A percentile compares a stretch with the other conserved stretches of the same genome.
Evolutionary conservation across 352 stramenopile species (phyloP).

Genomic region (Achlya hypogyna): DNA sequence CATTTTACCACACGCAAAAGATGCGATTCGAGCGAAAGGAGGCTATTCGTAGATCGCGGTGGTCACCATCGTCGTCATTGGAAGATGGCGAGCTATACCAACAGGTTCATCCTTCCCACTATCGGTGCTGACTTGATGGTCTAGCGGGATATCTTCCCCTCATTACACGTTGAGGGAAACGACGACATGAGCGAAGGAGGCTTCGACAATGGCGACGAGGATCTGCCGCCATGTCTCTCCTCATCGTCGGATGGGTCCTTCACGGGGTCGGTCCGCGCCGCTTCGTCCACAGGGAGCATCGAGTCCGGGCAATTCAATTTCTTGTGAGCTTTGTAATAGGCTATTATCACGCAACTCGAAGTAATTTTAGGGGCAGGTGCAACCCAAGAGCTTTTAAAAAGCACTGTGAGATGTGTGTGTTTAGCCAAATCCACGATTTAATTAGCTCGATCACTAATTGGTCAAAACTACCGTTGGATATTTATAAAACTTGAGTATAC

Average conservation of each 20-base stretch:
- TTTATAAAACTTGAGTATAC: no score
- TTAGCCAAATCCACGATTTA: no score
- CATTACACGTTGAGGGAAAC: no score
- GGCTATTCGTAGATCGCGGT: no score
- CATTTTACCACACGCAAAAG: conserved; percentile 11
- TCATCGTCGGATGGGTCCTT: background rate
- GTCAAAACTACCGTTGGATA: no score
- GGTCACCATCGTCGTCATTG: background rate
- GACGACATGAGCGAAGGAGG: no score
- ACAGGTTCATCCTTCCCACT: background rate
- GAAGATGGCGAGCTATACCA: conserved; percentile 10
- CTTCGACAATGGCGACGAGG: no score
- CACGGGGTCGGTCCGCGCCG: background rate
- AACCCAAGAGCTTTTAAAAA: no score
- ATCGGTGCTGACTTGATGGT: background rate
- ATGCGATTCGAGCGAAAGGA: background rate
- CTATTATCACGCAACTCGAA: no score
- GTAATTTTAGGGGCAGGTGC: no score
- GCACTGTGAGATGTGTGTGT: no score
- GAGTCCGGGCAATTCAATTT: conserved; percentile 6
- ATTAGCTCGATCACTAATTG: no score
- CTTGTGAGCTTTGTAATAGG: background rate
- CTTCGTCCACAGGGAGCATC: conserved; percentile 4
- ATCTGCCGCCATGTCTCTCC: background rate
- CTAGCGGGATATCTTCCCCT: conserved; percentile 1